Conservation (phyloP, 192 early-diverging fungal genomes). For the Phlyctochytrium arcticum region DNA sequence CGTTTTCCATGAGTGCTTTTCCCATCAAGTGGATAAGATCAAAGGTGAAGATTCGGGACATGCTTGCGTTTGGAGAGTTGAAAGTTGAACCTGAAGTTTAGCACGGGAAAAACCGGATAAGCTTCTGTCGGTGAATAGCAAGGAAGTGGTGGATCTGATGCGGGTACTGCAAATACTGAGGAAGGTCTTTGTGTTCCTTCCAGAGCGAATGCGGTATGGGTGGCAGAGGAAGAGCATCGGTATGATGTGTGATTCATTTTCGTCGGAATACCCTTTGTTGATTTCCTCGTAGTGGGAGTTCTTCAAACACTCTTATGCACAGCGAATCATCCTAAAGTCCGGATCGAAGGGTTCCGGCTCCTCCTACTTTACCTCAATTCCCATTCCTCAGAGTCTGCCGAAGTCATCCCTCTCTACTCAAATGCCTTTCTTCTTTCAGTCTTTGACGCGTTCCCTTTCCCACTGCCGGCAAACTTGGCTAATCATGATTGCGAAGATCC, state of each 20-base stretch:
- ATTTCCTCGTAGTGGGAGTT: slow-evolving; percentile 47
- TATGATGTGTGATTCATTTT: slow-evolving; percentile 14
- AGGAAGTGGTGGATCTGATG: slow-evolving; percentile 64
- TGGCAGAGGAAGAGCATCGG: slow-evolving; percentile 69
- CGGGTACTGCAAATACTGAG: slow-evolving; percentile 59
- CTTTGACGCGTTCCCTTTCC: slow-evolving; percentile 35
- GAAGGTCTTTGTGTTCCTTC: slow-evolving; percentile 63
- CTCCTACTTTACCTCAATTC: slow-evolving; percentile 71
- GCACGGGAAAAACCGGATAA: slow-evolving; percentile 51
- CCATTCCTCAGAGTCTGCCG: slow-evolving; percentile 54
- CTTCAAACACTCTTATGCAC: slow-evolving; percentile 59
- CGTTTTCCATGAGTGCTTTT: slow-evolving; percentile 65
- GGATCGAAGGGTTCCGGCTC: slow-evolving; percentile 68
- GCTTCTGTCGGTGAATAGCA: slow-evolving; percentile 49
- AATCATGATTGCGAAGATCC: slow-evolving; percentile 27
- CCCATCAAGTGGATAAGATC: slow-evolving; percentile 70
- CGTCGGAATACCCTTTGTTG: neutral
- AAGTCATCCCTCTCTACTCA: slow-evolving; percentile 58
- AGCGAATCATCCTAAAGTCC: slow-evolving; percentile 65
- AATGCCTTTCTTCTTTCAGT: slow-evolving; percentile 53
- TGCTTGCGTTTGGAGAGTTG: neutral
- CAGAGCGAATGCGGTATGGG: slow-evolving; percentile 66
- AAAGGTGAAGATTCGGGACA: slow-evolving; percentile 47
- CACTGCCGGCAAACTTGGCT: slow-evolving; percentile 21
- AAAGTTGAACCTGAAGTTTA: neutral